Evolutionary conservation across 1,284 basidiomycete genomes (phyloP), one percentile per base, ranked within the genome.

Genomic region (Cerrena zonata): DNA sequence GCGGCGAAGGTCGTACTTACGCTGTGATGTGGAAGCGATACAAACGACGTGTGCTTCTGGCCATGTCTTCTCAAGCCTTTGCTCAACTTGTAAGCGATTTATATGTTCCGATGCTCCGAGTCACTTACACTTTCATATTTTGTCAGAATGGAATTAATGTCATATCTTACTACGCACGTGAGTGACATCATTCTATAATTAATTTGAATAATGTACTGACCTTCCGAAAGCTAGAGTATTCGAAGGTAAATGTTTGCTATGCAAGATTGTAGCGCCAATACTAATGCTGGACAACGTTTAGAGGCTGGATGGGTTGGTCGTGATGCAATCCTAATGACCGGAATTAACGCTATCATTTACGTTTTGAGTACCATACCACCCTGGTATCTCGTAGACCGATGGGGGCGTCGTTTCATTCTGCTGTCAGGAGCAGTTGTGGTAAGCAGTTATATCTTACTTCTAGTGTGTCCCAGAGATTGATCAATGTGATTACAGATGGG

Each of bases 251-350:
- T 66, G 4, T 19, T 48, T 21, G 12, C 2, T 44, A 12, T 15
- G 24, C 27, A 4, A 12, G 5, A 18, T 19, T 43, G 22, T 30
- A 30, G 19, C 13, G 43, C 44, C 19, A 37, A 27, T 53, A 2
- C 52, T 36, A 7, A 15, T 34, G 54, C 50, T 51, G 37, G 37
- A 41, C 23, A 15, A 23, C 18, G 37, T 59, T 43, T 71, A 92
- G 89, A 89, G 75, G 94, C 94, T 41, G 95, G 95, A 40, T 99
- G 95, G 94, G 80, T 96, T 53, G 95, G 95, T n/a, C 81, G 94
- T 47, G 86, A 97, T 61, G 95, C 95, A 3, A 84, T 99, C 56
- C 77, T 98, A 19, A 99, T 99, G 95, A 94, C 94, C 1, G 95
- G 94, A 5, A 91, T 96, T 65, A 96, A 97, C 62, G 82, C 87